Evolutionary conservation across 352 stramenopile species (phyloP), one percentile per base, ranked within the genome.

Genomic region (Globisporangium sylvaticum): DNA sequence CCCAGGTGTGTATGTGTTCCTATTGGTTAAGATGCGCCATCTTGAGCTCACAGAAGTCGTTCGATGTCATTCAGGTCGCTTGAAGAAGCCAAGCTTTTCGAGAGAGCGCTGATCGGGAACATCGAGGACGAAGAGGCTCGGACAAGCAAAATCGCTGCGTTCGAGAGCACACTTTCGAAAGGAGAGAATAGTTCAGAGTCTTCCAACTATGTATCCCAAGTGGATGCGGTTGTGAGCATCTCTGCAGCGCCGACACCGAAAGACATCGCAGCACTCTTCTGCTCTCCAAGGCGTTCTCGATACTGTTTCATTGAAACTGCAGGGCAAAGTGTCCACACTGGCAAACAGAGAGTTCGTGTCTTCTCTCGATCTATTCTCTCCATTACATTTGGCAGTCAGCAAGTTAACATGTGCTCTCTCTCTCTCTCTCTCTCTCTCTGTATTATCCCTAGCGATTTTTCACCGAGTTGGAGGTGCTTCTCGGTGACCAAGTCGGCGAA

Each of bases 51-150:
- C 37, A 29, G 12, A 7, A 22, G 54, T 12, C 3, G n/a, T 44
- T 50, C 31, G 31, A 18, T 59, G n/a, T 6, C 27, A 27, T 4
- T 12, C 46, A 88, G 79, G 42, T 78, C 70, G 7, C 4, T 77
- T 9, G 82, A 89, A 1, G 80, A 90, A 68, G 76, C 75, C 9
- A 89, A 85, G 27, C 68, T 88, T 9, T 67, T 90, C 4, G 82
- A 90, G 55, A 81, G 76, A 31, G 39, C 66, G 18, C 27, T 75
- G 59, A 48, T 79, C 58, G 58, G 31, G 6, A 59, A 39, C 58
- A 65, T 68, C 58, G 52, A 54, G 56, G 61, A 64, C 22, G 66
- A 71, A 15, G 66, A 71, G 9, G 9, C 44, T 15, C 50, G 66
- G 12, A 50, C 53, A 25, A 42, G 27, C 31, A 59, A 62, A 42